Percentiles rank a stretch among this genome's conserved stretches.
phyloP scores from a whole-genome alignment of 2,329 filamentous ascomycete species.

The Aspergillus floridensis region DNA sequence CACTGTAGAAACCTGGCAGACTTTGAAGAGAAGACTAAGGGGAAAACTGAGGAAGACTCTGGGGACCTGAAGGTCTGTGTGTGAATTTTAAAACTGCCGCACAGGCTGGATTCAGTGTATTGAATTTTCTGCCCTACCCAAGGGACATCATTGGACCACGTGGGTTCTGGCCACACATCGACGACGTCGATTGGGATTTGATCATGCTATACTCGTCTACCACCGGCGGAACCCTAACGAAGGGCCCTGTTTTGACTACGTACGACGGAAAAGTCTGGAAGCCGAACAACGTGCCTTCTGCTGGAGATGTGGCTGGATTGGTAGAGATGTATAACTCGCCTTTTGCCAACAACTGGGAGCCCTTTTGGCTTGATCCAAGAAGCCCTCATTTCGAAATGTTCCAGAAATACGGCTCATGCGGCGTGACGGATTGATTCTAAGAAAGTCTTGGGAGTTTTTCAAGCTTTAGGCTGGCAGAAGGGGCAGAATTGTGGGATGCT shows the following conservation, averaged over 20 bases:
- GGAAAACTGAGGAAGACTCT: not conserved
- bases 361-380: slow-evolving; percentile 1
- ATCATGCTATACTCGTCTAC: slow-evolving; percentile 10
- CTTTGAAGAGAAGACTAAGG: not conserved
- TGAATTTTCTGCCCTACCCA: not conserved
- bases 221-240: too few relatives aligned
- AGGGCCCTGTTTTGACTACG: not conserved
- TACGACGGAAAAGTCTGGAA: not conserved
- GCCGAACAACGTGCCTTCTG: not conserved
- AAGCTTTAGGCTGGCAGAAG: not conserved
- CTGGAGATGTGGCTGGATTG: slow-evolving; percentile 1
- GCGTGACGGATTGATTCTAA: not conserved
- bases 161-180: not conserved
- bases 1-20: slow-evolving; percentile 1
- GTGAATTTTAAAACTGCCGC: not conserved
- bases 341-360: not conserved
- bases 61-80: not conserved
- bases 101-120: not conserved
- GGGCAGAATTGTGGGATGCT: too few relatives aligned
- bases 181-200: slow-evolving; percentile 10
- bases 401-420: not conserved
- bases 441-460: too few relatives aligned
- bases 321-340: not conserved
- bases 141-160: not conserved
- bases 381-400: not conserved